phyloP scores from a whole-genome alignment of 192 early-diverging fungal species.

The Linnemannia zychae region DNA sequence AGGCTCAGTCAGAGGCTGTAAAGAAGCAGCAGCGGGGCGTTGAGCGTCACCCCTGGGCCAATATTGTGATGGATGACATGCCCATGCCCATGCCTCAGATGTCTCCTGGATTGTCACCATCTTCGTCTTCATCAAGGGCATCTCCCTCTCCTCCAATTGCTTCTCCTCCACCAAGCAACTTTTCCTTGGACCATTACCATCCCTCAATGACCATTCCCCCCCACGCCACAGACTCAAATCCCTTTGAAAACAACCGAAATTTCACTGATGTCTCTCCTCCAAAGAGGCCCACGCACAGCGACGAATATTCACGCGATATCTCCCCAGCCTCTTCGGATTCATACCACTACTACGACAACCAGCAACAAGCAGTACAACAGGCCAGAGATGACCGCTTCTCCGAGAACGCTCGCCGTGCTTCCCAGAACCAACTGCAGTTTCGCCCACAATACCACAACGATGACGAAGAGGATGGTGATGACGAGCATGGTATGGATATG shows the following conservation, averaged over 20 bases:
- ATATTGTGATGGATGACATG: constrained; percentile 28
- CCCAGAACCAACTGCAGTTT: neutral
- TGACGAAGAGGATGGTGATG: constrained; percentile 3
- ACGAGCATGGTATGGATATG: constrained; percentile 1
- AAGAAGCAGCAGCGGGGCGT: neutral
- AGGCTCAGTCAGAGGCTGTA: neutral
- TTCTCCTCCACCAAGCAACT: constrained; percentile 8
- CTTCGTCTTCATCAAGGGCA: constrained; percentile 10
- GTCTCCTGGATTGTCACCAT: constrained; percentile 39
- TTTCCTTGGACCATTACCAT: constrained; percentile 6
- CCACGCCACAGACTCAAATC: neutral
- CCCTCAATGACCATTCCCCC: constrained; percentile 4
- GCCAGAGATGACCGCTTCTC: neutral
- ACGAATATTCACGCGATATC: neutral
- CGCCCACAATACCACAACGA: neutral
- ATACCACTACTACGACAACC: neutral
- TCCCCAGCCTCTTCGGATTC: neutral
- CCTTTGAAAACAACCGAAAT: neutral
- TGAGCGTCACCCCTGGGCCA: constrained; percentile 27
- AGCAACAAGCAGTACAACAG: neutral
- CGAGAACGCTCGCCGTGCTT: neutral
- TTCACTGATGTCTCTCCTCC: neutral
- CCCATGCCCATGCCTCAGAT: constrained; percentile 32
- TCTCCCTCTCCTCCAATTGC: constrained; percentile 24
- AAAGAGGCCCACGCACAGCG: neutral